Conservation (phyloP, 768 basidiomycete species). For the Lyophyllum atratum region DNA sequence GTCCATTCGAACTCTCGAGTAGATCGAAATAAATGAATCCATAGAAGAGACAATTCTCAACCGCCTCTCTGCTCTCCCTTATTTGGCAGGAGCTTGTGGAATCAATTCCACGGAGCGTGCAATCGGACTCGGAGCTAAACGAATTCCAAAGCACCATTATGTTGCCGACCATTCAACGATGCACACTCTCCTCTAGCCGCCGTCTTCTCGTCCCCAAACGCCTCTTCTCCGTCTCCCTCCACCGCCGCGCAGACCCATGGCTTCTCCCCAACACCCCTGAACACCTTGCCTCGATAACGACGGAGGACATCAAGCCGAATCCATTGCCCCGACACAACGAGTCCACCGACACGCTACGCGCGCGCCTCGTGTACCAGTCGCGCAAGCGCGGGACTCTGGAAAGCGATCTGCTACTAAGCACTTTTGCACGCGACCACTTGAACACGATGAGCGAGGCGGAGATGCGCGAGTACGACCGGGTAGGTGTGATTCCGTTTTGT, state of each 20-base stretch:
- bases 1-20: too few relatives aligned
- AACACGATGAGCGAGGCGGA: conserved; percentile 65
- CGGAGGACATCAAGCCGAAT: conserved; percentile 45
- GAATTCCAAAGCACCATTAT: too few relatives aligned
- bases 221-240: conserved; percentile 4
- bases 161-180: conserved; percentile 11
- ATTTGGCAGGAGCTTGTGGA: too few relatives aligned
- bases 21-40: too few relatives aligned
- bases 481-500: conserved; percentile 33
- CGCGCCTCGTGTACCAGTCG: conserved; percentile 90
- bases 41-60: too few relatives aligned
- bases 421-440: conserved; percentile 85
- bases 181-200: conserved; percentile 7
- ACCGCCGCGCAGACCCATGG: conserved; percentile 61
- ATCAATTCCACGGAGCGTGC: too few relatives aligned
- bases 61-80: too few relatives aligned
- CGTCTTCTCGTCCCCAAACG: conserved; percentile 3
- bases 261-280: conserved; percentile 75
- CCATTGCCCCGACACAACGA: conserved; percentile 79
- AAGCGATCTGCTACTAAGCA: conserved; percentile 88
- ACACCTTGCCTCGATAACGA: conserved; percentile 64
- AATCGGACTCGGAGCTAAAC: too few relatives aligned
- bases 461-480: conserved; percentile 90
- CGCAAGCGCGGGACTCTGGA: conserved; percentile 95
- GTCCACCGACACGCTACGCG: conserved; percentile 63